Conservation (phyloP, 495 filamentous ascomycete genomes). For the Schizothecium vesticola region DNA sequence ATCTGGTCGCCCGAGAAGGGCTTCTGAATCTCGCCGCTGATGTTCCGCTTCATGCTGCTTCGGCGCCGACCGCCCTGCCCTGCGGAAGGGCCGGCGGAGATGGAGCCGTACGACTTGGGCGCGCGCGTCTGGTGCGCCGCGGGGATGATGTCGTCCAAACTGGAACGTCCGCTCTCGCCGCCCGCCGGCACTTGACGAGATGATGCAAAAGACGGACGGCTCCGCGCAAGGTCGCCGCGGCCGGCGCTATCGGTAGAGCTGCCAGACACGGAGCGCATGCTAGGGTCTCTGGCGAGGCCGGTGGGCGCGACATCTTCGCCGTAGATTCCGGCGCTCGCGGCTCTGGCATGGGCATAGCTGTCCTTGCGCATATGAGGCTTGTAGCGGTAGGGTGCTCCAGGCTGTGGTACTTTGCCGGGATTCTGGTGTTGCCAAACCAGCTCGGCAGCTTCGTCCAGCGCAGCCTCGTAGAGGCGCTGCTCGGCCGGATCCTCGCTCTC, state of each 20-base stretch:
- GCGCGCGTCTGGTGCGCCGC: slow-evolving; percentile 20
- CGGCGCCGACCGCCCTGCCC: slow-evolving; percentile 30
- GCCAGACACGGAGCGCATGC: slow-evolving; percentile 44
- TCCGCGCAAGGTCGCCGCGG: slow-evolving; percentile 10
- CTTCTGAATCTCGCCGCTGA: slow-evolving; percentile 53
- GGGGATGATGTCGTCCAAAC: slow-evolving; percentile 27
- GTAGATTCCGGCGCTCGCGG: slow-evolving; percentile 51
- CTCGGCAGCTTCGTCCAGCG: slow-evolving; percentile 81
- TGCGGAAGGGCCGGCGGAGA: slow-evolving; percentile 20
- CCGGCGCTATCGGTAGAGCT: slow-evolving; percentile 45
- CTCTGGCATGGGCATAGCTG: slow-evolving; percentile 57
- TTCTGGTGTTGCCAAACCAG: slow-evolving; percentile 82
- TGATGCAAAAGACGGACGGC: slow-evolving; percentile 28
- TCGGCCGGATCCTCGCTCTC: slow-evolving; percentile 52
- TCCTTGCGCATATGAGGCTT: slow-evolving; percentile 55
- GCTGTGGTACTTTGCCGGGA: slow-evolving; percentile 47
- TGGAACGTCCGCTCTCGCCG: slow-evolving; percentile 24
- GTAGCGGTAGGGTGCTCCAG: slow-evolving; percentile 60
- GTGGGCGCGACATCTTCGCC: slow-evolving; percentile 43
- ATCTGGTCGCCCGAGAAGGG: slow-evolving; percentile 73
- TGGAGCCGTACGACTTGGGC: slow-evolving; percentile 24
- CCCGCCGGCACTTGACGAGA: slow-evolving; percentile 19
- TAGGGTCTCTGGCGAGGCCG: slow-evolving; percentile 43
- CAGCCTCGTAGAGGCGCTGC: slow-evolving; percentile 61
- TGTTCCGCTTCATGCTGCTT: slow-evolving; percentile 49